A percentile compares a stretch with the other conserved stretches of the same genome.
phyloP scores from a whole-genome alignment of 1,284 basidiomycete species.

The Salmacisia buchloeana region DNA sequence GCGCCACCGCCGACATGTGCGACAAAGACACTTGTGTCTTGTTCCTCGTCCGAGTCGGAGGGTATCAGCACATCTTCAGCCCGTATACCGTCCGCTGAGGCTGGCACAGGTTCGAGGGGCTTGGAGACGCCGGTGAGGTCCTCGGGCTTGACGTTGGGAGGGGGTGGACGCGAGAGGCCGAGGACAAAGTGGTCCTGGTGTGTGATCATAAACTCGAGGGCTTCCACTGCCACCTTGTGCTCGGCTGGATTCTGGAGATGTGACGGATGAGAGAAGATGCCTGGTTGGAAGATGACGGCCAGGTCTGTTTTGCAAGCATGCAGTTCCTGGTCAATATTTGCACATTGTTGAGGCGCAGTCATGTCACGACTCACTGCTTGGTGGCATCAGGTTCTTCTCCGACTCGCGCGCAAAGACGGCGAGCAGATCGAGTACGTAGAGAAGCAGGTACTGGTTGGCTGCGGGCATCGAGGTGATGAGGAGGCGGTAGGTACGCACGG shows the following conservation, averaged over 20 bases:
- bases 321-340: not conserved
- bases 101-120: constrained; percentile 19
- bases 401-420: constrained; percentile 87
- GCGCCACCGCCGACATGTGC: constrained; percentile 48
- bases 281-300: constrained; percentile 49
- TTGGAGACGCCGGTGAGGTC: constrained; percentile 41
- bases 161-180: constrained; percentile 37
- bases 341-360: not conserved
- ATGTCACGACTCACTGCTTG: constrained; percentile 65
- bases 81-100: constrained; percentile 3
- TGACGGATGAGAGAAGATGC: constrained; percentile 69
- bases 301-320: constrained; percentile 26
- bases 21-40: constrained; percentile 29
- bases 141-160: constrained; percentile 27
- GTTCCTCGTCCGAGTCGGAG: constrained; percentile 49
- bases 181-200: constrained; percentile 49
- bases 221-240: constrained; percentile 77
- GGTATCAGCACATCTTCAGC: constrained; percentile 25
- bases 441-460: constrained; percentile 84
- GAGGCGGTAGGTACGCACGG: constrained; percentile 61
- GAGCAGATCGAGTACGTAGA: constrained; percentile 91
- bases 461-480: constrained; percentile 79
- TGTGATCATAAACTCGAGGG: constrained; percentile 88
- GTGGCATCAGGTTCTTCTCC: constrained; percentile 91
- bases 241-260: constrained; percentile 60